These are phyloP conservation scores for Luffa aegyptiaca DNA, from an alignment of 306 rosid genomes.

Conservation along the genomic window DNA sequence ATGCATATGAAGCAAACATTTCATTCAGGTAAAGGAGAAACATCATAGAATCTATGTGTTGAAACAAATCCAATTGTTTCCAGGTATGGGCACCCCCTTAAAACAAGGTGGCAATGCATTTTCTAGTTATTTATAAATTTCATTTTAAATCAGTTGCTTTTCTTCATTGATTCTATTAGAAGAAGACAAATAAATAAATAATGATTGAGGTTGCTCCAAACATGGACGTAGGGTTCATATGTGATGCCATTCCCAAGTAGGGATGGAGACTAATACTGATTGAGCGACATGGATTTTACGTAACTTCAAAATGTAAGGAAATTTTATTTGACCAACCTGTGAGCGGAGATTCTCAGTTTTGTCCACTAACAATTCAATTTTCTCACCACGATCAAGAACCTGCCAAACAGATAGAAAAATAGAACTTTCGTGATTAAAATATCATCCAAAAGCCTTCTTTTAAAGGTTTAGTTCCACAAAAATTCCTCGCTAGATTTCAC, in stretches of 20 bases:
- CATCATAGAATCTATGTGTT: neutral
- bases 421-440: neutral
- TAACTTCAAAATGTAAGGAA: neutral
- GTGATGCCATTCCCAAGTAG: neutral
- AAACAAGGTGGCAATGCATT: neutral
- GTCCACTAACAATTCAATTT: conserved; percentile 83
- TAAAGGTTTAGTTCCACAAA: neutral
- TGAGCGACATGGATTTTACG: neutral
- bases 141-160: neutral
- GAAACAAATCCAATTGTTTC: neutral
- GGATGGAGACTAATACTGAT: neutral
- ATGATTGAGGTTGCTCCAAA: neutral
- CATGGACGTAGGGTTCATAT: neutral
- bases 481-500: neutral
- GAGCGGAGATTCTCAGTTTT: conserved; percentile 96
- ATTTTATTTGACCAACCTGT: conserved; percentile 39
- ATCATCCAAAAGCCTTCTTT: neutral
- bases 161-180: neutral
- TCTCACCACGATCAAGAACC: conserved; percentile 99
- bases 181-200: neutral
- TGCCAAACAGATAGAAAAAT: conserved; percentile 13
- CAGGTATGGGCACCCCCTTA: neutral
- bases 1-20: neutral
- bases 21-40: neutral
- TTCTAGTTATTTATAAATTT: neutral